Conservation (phyloP, 176 grass and related monocot genomes). For the Hyparrhenia diplandra region DNA sequence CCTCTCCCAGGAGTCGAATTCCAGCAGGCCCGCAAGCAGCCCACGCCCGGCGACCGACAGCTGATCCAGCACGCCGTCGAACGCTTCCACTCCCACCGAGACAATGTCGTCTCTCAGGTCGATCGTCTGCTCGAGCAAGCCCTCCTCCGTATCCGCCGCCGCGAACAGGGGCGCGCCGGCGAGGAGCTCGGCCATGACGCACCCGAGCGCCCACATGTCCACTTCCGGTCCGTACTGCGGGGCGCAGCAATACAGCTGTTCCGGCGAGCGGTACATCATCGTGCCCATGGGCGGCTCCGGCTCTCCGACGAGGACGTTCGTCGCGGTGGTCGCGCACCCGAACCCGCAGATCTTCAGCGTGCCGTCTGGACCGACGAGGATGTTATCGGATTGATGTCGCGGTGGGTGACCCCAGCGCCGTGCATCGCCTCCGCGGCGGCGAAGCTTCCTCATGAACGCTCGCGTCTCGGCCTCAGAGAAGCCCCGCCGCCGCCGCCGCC, state of each 20-base stretch:
- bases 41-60: not conserved
- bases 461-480: not conserved
- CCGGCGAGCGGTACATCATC: not conserved
- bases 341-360: conserved; percentile 34
- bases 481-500: too few relatives aligned
- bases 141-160: too few relatives aligned
- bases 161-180: too few relatives aligned
- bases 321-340: not conserved
- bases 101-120: too few relatives aligned
- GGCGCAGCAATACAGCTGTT: not conserved
- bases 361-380: not conserved
- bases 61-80: not conserved
- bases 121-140: too few relatives aligned
- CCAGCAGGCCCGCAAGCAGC: conserved; percentile 30
- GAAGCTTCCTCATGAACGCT: not conserved
- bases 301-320: not conserved
- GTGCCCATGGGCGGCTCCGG: not conserved
- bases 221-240: too few relatives aligned
- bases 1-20: not conserved
- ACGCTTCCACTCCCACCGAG: too few relatives aligned
- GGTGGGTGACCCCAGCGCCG: conserved; percentile 12
- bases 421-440: not conserved
- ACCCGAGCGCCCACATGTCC: too few relatives aligned
- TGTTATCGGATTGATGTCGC: conserved; percentile 39
- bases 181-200: too few relatives aligned